Base-by-base conservation (phyloP, 2,329 filamentous ascomycete species). In the Penicillium digitatum region DNA sequence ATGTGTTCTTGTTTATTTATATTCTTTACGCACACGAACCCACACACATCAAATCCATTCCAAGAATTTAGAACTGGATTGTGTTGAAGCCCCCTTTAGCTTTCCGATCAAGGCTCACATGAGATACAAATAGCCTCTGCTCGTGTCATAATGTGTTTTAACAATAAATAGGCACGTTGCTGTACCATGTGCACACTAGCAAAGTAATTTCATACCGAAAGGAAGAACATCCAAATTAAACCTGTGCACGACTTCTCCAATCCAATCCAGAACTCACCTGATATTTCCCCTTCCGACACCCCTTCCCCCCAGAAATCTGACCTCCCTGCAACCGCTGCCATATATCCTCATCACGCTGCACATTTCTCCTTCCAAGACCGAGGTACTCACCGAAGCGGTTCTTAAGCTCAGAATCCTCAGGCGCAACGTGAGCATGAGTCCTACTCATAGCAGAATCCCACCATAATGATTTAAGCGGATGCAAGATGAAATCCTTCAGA, bases 341-440 rank as follows among this genome's bases (percentile, higher is more conserved):
- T 44, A 71, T 69, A 55, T 71, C 69, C 3, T 70, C 66, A 26
- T 69, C 66, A 22, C 62, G 47, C 12, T 66, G 58, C 26, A 54
- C 59, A 18, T 59, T 58, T 27, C 60, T 48, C 8, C 59, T 52
- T 27, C 59, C 57, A 26, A 62, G 63, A 0, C 62, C 62, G 5
- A 69, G 59, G 44, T 70, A 70, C n/a, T 64, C 54, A 40, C 66
- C 56, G 11, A 70, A 61, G 0, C 64, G 59, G 20, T 61, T 61
- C 9, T 62, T 59, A 49, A 64, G 54, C 1, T 29, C 47, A 1
- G 66, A 67, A 27, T 62, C 62, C 24, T 68, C 63, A 1, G 62
- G 51, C 5, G 60, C 49, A 12, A 54, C 39, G 18, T 48, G 29
- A 9, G 43, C 37, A 5, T 57, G 58, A 0, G 63, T 38, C 22